A percentile compares a stretch with the other conserved stretches of the same genome.
Evolutionary conservation across 2,329 filamentous ascomycete genomes (phyloP).

Genomic region (Phoma sp.): DNA sequence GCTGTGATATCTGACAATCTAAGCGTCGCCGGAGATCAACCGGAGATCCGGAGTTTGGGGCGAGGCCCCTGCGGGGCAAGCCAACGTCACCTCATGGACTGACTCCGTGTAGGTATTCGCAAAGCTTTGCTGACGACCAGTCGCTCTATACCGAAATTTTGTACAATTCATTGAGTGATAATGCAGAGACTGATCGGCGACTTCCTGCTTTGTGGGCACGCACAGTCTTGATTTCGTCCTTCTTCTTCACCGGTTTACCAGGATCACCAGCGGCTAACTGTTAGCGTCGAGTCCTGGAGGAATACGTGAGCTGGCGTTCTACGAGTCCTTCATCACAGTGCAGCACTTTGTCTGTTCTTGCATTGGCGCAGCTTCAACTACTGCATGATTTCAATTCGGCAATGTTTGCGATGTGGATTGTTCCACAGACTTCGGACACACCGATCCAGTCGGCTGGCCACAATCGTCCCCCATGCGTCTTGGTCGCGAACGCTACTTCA

Average conservation of each 20-base stretch:
- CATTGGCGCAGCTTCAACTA: not conserved
- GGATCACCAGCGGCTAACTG: not conserved
- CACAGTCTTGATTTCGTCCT: not conserved
- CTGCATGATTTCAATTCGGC: not conserved
- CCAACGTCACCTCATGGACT: no score
- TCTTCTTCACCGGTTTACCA: conserved; percentile 1
- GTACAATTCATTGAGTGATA: not conserved
- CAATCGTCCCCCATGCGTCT: not conserved
- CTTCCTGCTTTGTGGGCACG: not conserved
- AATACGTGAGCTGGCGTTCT: not conserved
- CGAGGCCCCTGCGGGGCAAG: no score
- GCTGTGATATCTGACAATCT: no score
- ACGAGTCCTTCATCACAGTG: not conserved
- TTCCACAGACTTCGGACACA: not conserved
- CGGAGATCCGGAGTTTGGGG: no score
- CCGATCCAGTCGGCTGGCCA: not conserved
- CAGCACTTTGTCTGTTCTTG: not conserved
- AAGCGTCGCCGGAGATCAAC: no score
- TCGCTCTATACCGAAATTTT: not conserved
- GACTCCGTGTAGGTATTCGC: no score
- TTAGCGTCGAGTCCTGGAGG: conserved; percentile 4
- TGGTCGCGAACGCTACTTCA: not conserved
- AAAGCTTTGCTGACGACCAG: no score
- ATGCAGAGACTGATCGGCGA: not conserved
- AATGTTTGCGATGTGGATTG: not conserved